Conservation (phyloP, 768 basidiomycete species). For the Plicaturopsis crispa region DNA sequence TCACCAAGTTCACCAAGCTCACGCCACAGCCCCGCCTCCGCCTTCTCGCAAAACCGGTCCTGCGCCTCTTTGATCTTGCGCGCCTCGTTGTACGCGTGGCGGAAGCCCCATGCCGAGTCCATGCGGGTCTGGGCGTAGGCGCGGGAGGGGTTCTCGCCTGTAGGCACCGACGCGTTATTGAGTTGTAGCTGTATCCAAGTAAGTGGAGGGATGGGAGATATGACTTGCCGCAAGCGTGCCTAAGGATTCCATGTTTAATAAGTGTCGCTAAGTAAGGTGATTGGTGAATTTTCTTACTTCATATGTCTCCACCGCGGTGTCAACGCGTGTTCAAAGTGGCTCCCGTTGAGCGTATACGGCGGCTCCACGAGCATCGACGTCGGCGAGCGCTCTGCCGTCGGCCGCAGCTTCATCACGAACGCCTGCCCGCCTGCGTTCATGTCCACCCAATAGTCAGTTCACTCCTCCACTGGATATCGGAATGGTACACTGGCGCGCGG, state of each 20-base stretch:
- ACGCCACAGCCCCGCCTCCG: slow-evolving; percentile 26
- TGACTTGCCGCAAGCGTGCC: slow-evolving; percentile 60
- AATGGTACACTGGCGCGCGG: no score
- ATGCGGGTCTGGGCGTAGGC: slow-evolving; percentile 51
- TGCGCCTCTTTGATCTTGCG: slow-evolving; percentile 60
- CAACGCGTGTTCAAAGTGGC: slow-evolving; percentile 23
- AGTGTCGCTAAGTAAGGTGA: slow-evolving; percentile 1
- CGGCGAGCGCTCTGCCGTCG: slow-evolving; percentile 67
- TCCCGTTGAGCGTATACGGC: slow-evolving; percentile 54
- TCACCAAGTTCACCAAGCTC: slow-evolving; percentile 34
- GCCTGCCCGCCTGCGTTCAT: slow-evolving; percentile 68
- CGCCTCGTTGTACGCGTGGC: slow-evolving; percentile 75
- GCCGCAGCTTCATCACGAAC: slow-evolving; percentile 79
- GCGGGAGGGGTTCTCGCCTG: slow-evolving; percentile 26
- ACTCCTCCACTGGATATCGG: slow-evolving; percentile 10
- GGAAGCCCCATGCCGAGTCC: slow-evolving; percentile 74
- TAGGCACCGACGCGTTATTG: neutral
- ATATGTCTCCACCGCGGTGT: slow-evolving; percentile 72
- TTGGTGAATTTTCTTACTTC: slow-evolving; percentile 40
- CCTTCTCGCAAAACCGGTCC: slow-evolving; percentile 63
- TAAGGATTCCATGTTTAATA: slow-evolving; percentile 16
- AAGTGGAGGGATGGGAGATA: neutral
- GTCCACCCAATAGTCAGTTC: neutral
- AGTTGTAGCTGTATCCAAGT: neutral
- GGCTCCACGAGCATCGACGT: slow-evolving; percentile 83